These are phyloP conservation scores for Rugosomyces carneus DNA, from an alignment of 1,284 basidiomycete genomes.

Conservation along the genomic window DNA sequence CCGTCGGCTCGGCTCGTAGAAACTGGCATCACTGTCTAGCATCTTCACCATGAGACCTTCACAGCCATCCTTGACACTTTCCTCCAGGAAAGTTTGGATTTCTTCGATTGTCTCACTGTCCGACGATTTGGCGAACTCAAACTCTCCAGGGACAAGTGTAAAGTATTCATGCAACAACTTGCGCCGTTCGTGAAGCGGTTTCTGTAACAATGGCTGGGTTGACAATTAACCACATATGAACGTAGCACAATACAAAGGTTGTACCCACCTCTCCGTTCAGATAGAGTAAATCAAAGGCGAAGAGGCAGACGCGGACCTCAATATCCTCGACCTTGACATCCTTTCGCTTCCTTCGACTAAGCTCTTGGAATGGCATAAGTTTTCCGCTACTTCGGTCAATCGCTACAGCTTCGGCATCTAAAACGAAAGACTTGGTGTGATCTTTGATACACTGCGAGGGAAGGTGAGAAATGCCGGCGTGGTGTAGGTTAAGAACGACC, in stretches of 20 bases:
- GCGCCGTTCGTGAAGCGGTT: slow-evolving; percentile 69
- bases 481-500: slow-evolving; percentile 38
- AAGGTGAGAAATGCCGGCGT: slow-evolving; percentile 1
- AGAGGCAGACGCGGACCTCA: slow-evolving; percentile 91
- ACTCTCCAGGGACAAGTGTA: slow-evolving; percentile 80
- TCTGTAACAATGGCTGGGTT: slow-evolving; percentile 58
- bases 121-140: slow-evolving; percentile 87
- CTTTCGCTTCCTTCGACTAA: slow-evolving; percentile 93
- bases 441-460: slow-evolving; percentile 73
- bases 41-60: slow-evolving; percentile 99
- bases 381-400: slow-evolving; percentile 82
- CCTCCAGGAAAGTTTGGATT: slow-evolving; percentile 92
- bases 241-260: slow-evolving; percentile 2
- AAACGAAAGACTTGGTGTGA: slow-evolving; percentile 79
- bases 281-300: slow-evolving; percentile 93
- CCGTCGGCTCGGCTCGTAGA: slow-evolving; percentile 91
- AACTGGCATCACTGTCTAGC: slow-evolving; percentile 86
- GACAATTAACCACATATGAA: slow-evolving; percentile 2
- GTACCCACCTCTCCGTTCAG: slow-evolving; percentile 83
- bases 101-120: slow-evolving; percentile 91
- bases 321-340: slow-evolving; percentile 97
- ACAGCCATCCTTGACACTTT: slow-evolving; percentile 96
- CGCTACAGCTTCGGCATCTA: slow-evolving; percentile 96
- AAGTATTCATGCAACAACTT: slow-evolving; percentile 79
- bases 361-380: slow-evolving; percentile 95